Evolutionary conservation across 805 yeast species (phyloP), one percentile per base, ranked within the genome.

Genomic region (Barnettozyma wickerhamii): DNA sequence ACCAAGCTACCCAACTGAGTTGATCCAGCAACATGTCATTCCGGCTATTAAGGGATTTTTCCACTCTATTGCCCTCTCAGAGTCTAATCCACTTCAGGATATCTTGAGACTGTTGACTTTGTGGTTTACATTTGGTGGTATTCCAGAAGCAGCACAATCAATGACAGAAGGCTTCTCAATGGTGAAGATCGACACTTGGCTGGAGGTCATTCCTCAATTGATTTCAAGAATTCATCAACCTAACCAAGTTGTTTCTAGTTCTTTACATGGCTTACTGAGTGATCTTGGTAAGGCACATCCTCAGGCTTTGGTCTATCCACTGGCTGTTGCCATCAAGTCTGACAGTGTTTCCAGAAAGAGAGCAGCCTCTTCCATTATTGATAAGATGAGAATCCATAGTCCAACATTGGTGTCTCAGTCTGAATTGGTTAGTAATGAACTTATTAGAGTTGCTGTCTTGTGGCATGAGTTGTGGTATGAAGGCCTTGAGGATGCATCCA

Each of bases 401-500:
- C 75, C 97, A 0, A 65, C 69, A 0, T 67, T 93, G 45, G 96
- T 93, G 20, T 89, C 84, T 47, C 98, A 93, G 58, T 90, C 97
- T 0, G 96, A 89, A 51, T 62, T 90, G 41, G 97, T 93, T n/a
- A 85, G 95, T 64, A 81, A 81, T 50, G 99, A 93, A 56, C 74
- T 93, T 42, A 90, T 93, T 47, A 71, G 98, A 50, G 96, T 89
- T 14, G 96, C 98, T 1, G 96, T 91, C 4, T 64, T 93, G 45
- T 90, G 99, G 97, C 95, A 89, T 55, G 99, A 93, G 56, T 83
- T 84, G 58, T 93, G 99, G 99, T 90, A 89, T 52, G 98, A 91
- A 64, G 97, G 95, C 3, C 69, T 93, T 24, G 99, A 93, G 59
- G 96, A 93, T 66, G 99, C 99, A 0, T 89, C 96, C 4, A 72